Evolutionary conservation across 306 rosid genomes (phyloP).

Genomic region (Prosopis cineraria): DNA sequence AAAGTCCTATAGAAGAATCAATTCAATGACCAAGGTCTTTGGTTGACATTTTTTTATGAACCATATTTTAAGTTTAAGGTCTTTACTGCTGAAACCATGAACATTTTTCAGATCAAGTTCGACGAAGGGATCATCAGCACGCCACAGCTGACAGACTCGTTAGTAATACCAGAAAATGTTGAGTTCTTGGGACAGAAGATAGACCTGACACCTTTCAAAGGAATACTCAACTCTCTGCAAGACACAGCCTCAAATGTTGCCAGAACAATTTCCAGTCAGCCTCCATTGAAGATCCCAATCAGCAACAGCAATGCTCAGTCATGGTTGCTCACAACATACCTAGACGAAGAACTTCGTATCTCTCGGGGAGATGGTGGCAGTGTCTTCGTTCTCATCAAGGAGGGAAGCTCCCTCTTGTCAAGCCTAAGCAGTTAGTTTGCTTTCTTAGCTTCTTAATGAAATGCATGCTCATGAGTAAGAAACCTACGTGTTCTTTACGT

Average conservation of each 20-base stretch:
- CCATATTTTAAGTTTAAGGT: not conserved
- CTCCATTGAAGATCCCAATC: constrained; percentile 79
- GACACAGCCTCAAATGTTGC: constrained; percentile 83
- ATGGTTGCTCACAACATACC: constrained; percentile 86
- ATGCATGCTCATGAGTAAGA: not conserved
- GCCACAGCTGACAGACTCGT: constrained; percentile 86
- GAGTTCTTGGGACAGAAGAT: constrained; percentile 84
- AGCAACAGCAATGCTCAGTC: constrained; percentile 64
- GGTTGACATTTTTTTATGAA: not conserved
- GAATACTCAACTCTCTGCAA: constrained; percentile 68
- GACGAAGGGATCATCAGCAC: constrained; percentile 90
- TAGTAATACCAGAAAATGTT: constrained; percentile 84
- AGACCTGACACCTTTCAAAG: constrained; percentile 73
- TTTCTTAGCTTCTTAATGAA: not conserved
- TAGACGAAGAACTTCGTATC: constrained; percentile 82
- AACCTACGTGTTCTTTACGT: not conserved
- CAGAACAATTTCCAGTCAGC: constrained; percentile 68
- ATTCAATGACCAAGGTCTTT: not conserved
- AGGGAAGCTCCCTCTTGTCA: constrained; percentile 64
- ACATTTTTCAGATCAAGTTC: constrained; percentile 63
- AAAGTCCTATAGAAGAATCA: not conserved
- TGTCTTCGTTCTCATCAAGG: constrained; percentile 84
- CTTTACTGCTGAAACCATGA: not conserved
- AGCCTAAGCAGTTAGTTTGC: constrained; percentile 19
- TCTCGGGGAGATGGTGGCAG: constrained; percentile 78